These are phyloP conservation scores for Orbilia javanica DNA, from an alignment of 2,329 filamentous ascomycete genomes.

Conservation along the genomic window DNA sequence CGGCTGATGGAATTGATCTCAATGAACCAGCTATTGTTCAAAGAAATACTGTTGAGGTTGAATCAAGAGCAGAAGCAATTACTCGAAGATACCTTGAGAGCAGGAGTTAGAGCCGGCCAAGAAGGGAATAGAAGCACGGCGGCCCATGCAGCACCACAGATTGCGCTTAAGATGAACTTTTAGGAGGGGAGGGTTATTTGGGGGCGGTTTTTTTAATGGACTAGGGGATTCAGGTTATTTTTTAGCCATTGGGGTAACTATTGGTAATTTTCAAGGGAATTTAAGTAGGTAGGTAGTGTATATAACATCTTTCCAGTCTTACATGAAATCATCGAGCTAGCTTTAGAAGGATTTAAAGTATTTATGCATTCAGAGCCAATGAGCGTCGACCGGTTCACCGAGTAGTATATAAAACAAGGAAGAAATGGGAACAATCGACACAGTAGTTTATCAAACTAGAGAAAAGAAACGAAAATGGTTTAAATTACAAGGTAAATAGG, in stretches of 20 bases:
- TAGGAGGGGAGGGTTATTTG: not conserved
- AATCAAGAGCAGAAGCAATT: conserved; percentile 77
- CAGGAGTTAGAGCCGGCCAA: conserved; percentile 65
- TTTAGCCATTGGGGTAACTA: too few species aligned
- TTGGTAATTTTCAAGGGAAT: not conserved
- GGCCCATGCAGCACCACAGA: conserved; percentile 75
- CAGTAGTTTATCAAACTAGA: not conserved
- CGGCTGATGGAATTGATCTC: conserved; percentile 85
- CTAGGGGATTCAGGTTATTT: too few species aligned
- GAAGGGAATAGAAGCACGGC: conserved; percentile 68
- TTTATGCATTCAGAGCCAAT: not conserved
- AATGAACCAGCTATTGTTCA: conserved; percentile 79
- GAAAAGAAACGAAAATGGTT: not conserved
- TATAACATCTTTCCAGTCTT: not conserved
- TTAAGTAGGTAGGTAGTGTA: not conserved
- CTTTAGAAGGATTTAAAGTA: conserved; percentile 26
- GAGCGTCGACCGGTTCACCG: not conserved
- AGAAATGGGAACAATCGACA: not conserved
- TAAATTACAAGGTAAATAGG: not conserved
- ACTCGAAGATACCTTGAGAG: conserved; percentile 83
- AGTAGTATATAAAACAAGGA: not conserved
- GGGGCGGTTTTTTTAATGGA: not conserved
- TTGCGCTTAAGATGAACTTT: conserved; percentile 84
- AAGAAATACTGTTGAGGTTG: conserved; percentile 78
- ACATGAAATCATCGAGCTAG: not conserved